Base-by-base conservation (phyloP, 148 eudicot species). In the Chenopodium suecicum region DNA sequence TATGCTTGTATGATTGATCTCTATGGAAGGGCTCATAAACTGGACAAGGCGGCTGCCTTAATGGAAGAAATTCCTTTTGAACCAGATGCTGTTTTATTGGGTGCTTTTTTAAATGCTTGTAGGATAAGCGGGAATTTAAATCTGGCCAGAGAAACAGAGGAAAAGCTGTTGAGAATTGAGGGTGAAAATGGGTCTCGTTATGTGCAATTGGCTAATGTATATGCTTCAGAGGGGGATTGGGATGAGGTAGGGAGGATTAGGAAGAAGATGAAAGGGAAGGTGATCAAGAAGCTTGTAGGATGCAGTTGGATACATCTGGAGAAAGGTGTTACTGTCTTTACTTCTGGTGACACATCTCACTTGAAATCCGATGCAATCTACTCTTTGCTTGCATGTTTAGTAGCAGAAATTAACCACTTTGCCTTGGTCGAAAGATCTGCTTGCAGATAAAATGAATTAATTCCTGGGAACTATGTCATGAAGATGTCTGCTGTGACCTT, bases 1-100 rank as follows among this genome's bases (percentile, higher is more conserved):
- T 90, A 90, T 75, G 94, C 98, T 12, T 94, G 99, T 77, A 88
- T 94, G 97, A 88, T 95, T 84, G 99, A 95, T 86, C 89, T 95
- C 77, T 94, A 89, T 77, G 98, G 97, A 63, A 86, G 95, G 85
- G 88, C 98, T 72, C 87, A 85, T 76, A 82, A 82, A 73, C 85
- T 96, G 7, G 91, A 94, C 63, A 92, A 89, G 74, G 98, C 88
- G 22, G 74, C 79, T 12, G 72, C 82, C 54, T 90, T 95, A 56
- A 91, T 92, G 88, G 85, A 81, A 62, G 86, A 75, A 48, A 86
- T 89, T 54, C 92, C 91, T 17, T 68, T 94, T 4, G 90, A 88
- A 81, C 83, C 84, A 20, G 97, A 95, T 83, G 89, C 84, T 56
- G 87, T 88, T 25, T 79, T 91, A 70, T 73, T 90, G 78, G 94